Base-by-base conservation (phyloP, 257 asterid species). In the Solanum habrochaites region DNA sequence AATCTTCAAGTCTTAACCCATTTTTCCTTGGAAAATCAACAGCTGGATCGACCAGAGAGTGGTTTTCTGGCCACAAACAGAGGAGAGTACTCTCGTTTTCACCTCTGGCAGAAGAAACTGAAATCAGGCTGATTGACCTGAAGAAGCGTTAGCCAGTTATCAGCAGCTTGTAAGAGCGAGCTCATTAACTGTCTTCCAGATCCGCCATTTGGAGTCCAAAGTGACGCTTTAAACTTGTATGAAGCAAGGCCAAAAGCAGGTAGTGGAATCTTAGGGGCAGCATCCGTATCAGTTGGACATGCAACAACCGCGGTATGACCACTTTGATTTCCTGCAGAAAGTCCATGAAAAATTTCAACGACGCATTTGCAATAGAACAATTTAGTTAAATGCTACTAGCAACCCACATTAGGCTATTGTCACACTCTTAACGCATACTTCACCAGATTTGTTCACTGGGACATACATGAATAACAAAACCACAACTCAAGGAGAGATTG, bases 111-210 rank as follows among this genome's bases (percentile, higher is more conserved):
- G 92, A 97, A 97, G 95, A 97, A 97, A 39, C 93, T 87, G 89
- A 94, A 97, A 92, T 97, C 99, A 18, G 99, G 99, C 88, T 96
- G 99, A 87, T 91, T 89, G 88, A 93, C 98, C 90, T 93, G 92
- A 37, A 85, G 94, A 87, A 49, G 85, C 25, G 89, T 89, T 9
- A 95, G 91, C 98, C 95, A 91, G 49, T 94, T 89, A 81, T 91
- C 96, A 12, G 99, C 99, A 83, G 90, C 92, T 90, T 94, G 98
- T 80, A 90, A 87, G 83, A 97, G 96, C 58, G 88, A 71, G 87
- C 88, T 91, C 78, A 93, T 89, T 90, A 94, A 72, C 69, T 92
- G 95, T 86, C 86, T 89, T 87, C 92, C 94, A 66, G 86, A 85
- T 39, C 93, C 98, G 0, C 87, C 90, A 40, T 86, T 88, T 25